Evolutionary conservation across 495 filamentous ascomycete species (phyloP).

Genomic region (Terfezia boudieri): DNA sequence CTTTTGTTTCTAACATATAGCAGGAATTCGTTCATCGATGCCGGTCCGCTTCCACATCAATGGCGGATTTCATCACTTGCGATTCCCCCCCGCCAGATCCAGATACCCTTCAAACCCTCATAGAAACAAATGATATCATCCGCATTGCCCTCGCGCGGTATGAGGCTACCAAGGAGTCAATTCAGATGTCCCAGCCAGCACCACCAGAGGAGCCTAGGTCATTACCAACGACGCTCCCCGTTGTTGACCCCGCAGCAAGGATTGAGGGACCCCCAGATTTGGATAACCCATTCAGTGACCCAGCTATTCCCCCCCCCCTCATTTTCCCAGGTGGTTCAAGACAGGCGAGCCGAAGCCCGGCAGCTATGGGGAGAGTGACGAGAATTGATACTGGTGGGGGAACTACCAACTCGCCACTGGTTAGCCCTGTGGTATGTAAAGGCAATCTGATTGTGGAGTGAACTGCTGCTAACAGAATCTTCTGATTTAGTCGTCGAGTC

Average conservation of each 20-base stretch:
- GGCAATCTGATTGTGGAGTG: no score
- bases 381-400: neutral
- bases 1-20: neutral
- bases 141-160: constrained; percentile 55
- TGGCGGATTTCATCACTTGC: constrained; percentile 64
- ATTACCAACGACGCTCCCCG: neutral
- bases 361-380: neutral
- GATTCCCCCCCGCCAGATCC: constrained; percentile 55
- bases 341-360: neutral
- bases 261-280: neutral
- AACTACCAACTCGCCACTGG: neutral
- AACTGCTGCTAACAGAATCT: no score
- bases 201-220: neutral
- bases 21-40: constrained; percentile 76
- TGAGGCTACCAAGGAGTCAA: constrained; percentile 54
- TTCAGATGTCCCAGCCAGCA: constrained; percentile 19
- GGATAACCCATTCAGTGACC: neutral
- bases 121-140: constrained; percentile 85
- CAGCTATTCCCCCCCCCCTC: neutral
- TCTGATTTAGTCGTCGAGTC: no score
- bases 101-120: constrained; percentile 73
- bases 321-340: neutral
- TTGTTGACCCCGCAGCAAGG: neutral
- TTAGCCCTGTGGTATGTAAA: neutral
- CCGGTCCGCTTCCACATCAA: constrained; percentile 46